These are phyloP conservation scores for Deinandra increscens DNA, from an alignment of 129 eudicot species.

Conservation along the genomic window DNA sequence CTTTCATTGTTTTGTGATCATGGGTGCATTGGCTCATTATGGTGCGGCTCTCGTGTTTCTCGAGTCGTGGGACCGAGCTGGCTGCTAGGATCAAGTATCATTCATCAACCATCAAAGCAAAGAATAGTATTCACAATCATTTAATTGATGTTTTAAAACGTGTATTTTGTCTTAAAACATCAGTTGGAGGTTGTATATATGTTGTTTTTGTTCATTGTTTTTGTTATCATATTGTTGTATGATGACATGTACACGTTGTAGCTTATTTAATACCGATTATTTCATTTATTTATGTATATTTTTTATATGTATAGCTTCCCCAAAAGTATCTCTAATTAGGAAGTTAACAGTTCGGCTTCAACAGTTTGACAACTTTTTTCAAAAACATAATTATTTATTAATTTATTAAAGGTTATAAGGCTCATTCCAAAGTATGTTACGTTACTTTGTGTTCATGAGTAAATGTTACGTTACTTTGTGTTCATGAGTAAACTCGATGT, in stretches of 20 bases:
- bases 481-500: too few relatives aligned
- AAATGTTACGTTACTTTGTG: too few relatives aligned
- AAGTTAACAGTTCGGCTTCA: too few relatives aligned
- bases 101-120: background rate
- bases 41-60: conserved; percentile 74
- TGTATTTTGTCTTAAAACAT: conserved; percentile 13
- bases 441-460: too few relatives aligned
- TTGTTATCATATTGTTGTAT: conserved; percentile 19
- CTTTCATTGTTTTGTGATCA: conserved; percentile 78
- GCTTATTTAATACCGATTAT: conserved; percentile 4
- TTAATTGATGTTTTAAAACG: conserved; percentile 21
- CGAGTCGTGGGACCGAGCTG: conserved; percentile 41
- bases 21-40: conserved; percentile 92
- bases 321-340: too few relatives aligned
- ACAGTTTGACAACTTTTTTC: too few relatives aligned
- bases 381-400: too few relatives aligned
- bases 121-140: background rate
- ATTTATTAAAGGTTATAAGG: too few relatives aligned
- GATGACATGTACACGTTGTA: conserved; percentile 14
- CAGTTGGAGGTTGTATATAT: conserved; percentile 6
- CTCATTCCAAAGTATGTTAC: too few relatives aligned
- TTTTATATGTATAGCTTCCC: background rate
- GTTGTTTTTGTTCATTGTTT: background rate
- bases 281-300: conserved; percentile 6
- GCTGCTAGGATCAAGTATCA: conserved; percentile 46